These are phyloP conservation scores for Pseudomassariella vexata DNA, from an alignment of 2,329 filamentous ascomycete genomes.

Conservation along the genomic window DNA sequence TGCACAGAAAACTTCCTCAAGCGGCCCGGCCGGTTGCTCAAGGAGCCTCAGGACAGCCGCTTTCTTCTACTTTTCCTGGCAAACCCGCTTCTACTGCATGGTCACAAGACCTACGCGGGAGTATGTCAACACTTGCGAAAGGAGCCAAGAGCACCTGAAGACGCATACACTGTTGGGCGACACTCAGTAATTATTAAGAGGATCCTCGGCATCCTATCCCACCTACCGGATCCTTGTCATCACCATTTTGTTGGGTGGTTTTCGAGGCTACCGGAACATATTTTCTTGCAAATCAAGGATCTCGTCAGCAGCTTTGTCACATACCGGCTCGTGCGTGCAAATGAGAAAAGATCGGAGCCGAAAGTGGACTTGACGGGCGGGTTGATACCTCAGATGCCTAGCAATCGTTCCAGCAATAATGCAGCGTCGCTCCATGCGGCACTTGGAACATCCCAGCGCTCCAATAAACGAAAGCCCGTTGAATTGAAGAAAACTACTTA, in stretches of 20 bases:
- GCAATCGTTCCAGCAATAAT: conserved; percentile 51
- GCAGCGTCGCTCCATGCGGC: conserved; percentile 73
- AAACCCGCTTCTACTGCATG: conserved; percentile 67
- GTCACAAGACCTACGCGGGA: conserved; percentile 33
- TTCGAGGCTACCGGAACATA: conserved; percentile 58
- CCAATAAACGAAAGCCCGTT: conserved; percentile 48
- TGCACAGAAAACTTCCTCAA: conserved; percentile 75
- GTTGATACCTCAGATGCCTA: conserved; percentile 67
- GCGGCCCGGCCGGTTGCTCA: conserved; percentile 66
- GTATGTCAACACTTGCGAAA: conserved; percentile 27
- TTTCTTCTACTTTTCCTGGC: conserved; percentile 74
- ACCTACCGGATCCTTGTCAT: conserved; percentile 70
- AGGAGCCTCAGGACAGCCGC: conserved; percentile 63
- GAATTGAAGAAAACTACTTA: conserved; percentile 53
- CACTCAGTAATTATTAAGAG: conserved; percentile 84
- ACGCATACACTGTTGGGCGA: conserved; percentile 47
- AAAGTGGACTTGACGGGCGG: conserved; percentile 58
- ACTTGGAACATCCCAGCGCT: conserved; percentile 47
- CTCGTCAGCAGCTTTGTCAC: conserved; percentile 74
- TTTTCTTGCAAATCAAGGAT: conserved; percentile 71
- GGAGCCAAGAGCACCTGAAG: conserved; percentile 6
- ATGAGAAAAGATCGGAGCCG: conserved; percentile 57
- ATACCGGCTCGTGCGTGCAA: conserved; percentile 68
- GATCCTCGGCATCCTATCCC: conserved; percentile 72
- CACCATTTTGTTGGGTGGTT: conserved; percentile 75